These are phyloP conservation scores for Colletotrichum kahawae DNA, from an alignment of 2,329 filamentous ascomycete species.

Conservation along the genomic window DNA sequence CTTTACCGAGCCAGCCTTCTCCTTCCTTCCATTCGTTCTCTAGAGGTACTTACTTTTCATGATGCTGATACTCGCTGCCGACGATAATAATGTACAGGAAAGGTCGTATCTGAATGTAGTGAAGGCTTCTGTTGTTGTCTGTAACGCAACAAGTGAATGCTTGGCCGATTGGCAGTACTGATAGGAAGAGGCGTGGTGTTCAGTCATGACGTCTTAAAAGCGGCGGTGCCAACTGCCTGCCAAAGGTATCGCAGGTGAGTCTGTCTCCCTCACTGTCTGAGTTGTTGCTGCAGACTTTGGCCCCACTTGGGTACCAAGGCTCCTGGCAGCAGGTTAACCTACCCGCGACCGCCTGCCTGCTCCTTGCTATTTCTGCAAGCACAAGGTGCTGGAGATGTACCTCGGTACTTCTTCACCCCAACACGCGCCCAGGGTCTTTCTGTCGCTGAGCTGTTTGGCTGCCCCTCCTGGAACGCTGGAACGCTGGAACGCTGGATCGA, in stretches of 20 bases:
- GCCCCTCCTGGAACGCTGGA: not conserved
- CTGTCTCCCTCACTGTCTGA: not conserved
- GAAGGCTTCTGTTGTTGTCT: not conserved
- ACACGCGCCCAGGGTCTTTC: constrained; percentile 7
- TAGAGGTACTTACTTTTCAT: not conserved
- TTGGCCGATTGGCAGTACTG: not conserved
- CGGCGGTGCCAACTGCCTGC: not conserved
- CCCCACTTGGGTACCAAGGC: not conserved
- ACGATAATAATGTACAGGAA: not conserved
- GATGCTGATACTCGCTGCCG: not conserved
- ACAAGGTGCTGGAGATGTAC: not conserved
- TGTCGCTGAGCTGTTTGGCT: not conserved
- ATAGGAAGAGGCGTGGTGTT: not conserved
- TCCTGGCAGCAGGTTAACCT: not conserved
- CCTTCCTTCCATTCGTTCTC: not conserved
- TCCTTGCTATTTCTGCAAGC: not conserved
- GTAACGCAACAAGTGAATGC: not conserved
- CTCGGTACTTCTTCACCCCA: not conserved
- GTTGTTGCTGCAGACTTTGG: not conserved
- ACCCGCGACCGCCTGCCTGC: not conserved
- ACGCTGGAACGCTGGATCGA: not conserved
- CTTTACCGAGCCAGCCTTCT: not conserved
- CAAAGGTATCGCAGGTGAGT: no score
- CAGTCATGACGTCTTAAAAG: not conserved
- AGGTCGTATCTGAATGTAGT: not conserved